Evolutionary conservation across 2,329 filamentous ascomycete species (phyloP).

Genomic region (Trichoderma asperellum): DNA sequence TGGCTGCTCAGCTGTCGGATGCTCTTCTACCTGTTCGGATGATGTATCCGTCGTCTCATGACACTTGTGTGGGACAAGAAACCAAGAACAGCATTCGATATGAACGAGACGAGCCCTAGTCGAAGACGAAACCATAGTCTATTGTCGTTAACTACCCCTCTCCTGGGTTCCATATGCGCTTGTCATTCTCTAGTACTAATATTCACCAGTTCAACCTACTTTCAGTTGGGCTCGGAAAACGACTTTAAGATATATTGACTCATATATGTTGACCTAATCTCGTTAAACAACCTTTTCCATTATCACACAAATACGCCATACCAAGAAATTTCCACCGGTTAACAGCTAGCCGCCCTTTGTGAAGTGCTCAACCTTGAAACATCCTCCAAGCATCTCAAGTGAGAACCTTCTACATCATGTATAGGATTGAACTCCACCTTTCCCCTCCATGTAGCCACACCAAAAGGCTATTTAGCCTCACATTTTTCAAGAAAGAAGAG

Average conservation of each 20-base stretch:
- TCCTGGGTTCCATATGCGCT: neutral
- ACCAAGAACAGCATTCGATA: neutral
- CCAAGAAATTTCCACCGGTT: neutral
- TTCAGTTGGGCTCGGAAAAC: neutral
- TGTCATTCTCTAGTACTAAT: neutral
- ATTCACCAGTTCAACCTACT: neutral
- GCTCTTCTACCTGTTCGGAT: neutral
- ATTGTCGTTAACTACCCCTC: too few species aligned
- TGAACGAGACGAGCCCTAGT: neutral
- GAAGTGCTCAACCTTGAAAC: neutral
- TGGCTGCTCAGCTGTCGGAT: neutral
- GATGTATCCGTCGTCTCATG: neutral
- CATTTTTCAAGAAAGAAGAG: neutral
- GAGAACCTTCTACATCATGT: neutral
- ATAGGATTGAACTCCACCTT: neutral
- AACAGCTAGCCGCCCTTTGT: neutral
- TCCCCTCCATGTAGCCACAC: constrained; percentile 9
- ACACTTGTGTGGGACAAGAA: neutral
- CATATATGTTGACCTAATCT: neutral
- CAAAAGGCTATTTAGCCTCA: neutral
- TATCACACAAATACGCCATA: neutral
- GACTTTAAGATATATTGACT: neutral
- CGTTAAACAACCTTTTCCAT: neutral
- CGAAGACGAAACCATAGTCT: neutral
- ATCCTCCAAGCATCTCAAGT: neutral